These are phyloP conservation scores for Kitagawia praeruptora DNA, from an alignment of 129 eudicot genomes.

Conservation along the genomic window DNA sequence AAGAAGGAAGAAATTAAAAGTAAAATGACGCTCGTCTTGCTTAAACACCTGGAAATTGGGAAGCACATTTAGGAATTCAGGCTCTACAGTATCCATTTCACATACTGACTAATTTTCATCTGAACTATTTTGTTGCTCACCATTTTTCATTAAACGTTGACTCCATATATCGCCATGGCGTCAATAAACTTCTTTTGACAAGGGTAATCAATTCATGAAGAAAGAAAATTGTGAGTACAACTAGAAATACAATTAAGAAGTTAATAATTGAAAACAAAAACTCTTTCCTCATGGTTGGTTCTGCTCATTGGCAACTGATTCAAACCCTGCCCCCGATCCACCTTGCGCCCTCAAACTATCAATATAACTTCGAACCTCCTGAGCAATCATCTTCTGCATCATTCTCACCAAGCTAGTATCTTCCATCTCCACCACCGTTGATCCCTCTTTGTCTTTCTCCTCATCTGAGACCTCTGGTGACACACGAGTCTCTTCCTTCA, in stretches of 20 bases:
- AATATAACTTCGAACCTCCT: constrained; percentile 59
- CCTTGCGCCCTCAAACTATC: constrained; percentile 31
- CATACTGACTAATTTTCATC: not conserved
- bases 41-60: no score
- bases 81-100: no score
- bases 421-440: constrained; percentile 34
- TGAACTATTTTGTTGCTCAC: no score
- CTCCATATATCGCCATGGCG: no score
- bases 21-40: no score
- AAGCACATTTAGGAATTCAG: no score
- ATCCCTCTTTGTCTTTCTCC: constrained; percentile 13
- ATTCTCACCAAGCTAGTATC: constrained; percentile 38
- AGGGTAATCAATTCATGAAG: not conserved
- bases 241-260: not conserved
- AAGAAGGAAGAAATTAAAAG: no score
- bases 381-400: constrained; percentile 67
- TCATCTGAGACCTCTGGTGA: constrained; percentile 21
- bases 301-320: not conserved
- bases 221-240: not conserved
- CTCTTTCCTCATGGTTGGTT: not conserved
- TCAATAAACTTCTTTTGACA: not conserved
- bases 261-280: no score
- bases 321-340: constrained; percentile 12
- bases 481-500: constrained; percentile 15
- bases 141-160: no score